Evolutionary conservation across 2,329 filamentous ascomycete genomes (phyloP).

Genomic region (Fusarium pseudograminearum): DNA sequence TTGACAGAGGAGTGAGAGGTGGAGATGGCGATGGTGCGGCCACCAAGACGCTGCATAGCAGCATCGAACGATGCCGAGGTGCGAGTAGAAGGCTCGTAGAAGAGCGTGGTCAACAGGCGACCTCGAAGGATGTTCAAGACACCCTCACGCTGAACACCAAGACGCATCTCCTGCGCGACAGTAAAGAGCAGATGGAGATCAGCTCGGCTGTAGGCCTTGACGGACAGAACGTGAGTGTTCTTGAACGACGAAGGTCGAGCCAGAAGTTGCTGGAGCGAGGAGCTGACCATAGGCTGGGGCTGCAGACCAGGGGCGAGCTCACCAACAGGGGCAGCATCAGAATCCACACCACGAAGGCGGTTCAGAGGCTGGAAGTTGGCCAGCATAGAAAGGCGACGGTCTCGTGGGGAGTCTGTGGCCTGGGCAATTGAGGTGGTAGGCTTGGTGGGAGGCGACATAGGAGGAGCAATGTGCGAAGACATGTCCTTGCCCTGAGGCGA

Average conservation of each 20-base stretch:
- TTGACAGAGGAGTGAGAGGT: conserved; percentile 88
- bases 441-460: conserved; percentile 70
- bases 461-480: conserved; percentile 72
- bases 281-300: conserved; percentile 63
- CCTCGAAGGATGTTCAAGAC: conserved; percentile 89
- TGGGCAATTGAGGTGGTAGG: conserved; percentile 58
- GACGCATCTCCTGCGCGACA: conserved; percentile 96
- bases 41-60: conserved; percentile 97
- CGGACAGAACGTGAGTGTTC: conserved; percentile 88
- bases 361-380: conserved; percentile 48
- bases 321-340: conserved; percentile 51
- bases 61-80: conserved; percentile 97
- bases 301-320: conserved; percentile 62
- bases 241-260: conserved; percentile 85
- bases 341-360: conserved; percentile 50
- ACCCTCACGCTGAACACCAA: conserved; percentile 92
- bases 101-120: conserved; percentile 88
- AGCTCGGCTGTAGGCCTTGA: conserved; percentile 87
- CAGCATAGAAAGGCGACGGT: conserved; percentile 50
- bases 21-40: conserved; percentile 83
- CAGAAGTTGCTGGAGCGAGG: conserved; percentile 78
- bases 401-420: conserved; percentile 53
- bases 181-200: conserved; percentile 96
- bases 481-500: conserved; percentile 76
- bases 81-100: conserved; percentile 97